Base-by-base conservation (phyloP, 83 land plant genomes). In the Picea abies region DNA sequence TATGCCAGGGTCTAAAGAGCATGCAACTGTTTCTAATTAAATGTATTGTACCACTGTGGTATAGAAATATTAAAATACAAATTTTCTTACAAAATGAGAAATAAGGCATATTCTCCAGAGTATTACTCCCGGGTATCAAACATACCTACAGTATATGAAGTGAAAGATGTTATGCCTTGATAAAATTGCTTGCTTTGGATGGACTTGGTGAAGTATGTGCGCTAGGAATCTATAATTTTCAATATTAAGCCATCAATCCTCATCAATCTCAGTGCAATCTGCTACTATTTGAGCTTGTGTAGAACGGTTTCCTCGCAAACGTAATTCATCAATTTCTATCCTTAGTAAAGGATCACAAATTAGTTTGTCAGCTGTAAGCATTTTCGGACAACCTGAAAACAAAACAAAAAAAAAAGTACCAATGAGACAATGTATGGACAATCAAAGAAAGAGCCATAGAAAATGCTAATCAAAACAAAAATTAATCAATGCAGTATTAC, bases 271-370 rank as follows among this genome's bases (percentile, higher is more conserved):
- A 20, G 93, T 91, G 81, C 87, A 89, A 81, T 92, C 98, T 80
- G 89, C 94, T 12, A 93, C 88, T 0, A 86, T 82, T 11, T 88
- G 77, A 29, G 83, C 60, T 52, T 83, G 84, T 25, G 41, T 79
- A 82, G 84, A 82, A 64, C 84, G 81, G 20, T 72, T 76, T 29
- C 78, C 84, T 78, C 89, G 81, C 66, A 90, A 66, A 7, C 91
- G 92, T 72, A 89, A 25, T 78, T 94, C 98, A 29, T 94, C 93
- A 67, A 96, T 94, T 71, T 94, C 96, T 49, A 94, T 64, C 14
- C 25, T 88, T 72, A 96, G 83, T 75, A 91, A 32, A 2, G 89
- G 87, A 81, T 96, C 98, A 80, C 92, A 92, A 5, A 89, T 83
- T 62, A 96, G 86, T 15, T 82, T 88, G 14, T 80, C 82, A 23